These are phyloP conservation scores for Rickenella mellea DNA, from an alignment of 768 basidiomycete genomes.

Conservation along the genomic window DNA sequence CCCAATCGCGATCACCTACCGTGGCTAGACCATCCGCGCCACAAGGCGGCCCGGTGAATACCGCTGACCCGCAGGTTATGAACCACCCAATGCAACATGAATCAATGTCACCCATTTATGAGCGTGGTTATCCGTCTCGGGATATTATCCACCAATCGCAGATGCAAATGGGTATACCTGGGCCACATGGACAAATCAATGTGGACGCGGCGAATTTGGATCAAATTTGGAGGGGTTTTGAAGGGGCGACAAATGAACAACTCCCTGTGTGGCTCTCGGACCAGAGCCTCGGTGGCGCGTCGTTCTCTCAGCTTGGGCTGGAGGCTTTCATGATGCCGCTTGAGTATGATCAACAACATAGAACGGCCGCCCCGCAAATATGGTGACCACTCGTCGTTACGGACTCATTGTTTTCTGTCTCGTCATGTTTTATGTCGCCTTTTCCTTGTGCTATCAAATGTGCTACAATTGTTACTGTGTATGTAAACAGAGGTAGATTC, in stretches of 20 bases:
- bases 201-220: slow-evolving; percentile 40
- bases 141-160: slow-evolving; percentile 20
- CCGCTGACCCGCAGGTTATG: slow-evolving; percentile 21
- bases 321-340: slow-evolving; percentile 75
- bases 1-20: slow-evolving; percentile 54
- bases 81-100: slow-evolving; percentile 15
- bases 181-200: slow-evolving; percentile 5
- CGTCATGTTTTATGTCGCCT: background rate
- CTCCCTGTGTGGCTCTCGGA: slow-evolving; percentile 83
- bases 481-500: too few species aligned
- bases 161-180: slow-evolving; percentile 19
- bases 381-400: slow-evolving; percentile 49
- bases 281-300: slow-evolving; percentile 66
- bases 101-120: slow-evolving; percentile 50
- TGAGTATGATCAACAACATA: slow-evolving; percentile 36
- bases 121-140: slow-evolving; percentile 26
- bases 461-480: too few species aligned
- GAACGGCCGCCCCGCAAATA: slow-evolving; percentile 63
- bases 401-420: too few species aligned
- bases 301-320: slow-evolving; percentile 74
- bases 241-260: slow-evolving; percentile 62
- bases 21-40: slow-evolving; percentile 38
- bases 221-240: slow-evolving; percentile 69
- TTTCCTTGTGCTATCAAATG: too few species aligned
- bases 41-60: too few species aligned